These are phyloP conservation scores for Astragalus membranaceus DNA, from an alignment of 306 rosid species.

Conservation along the genomic window DNA sequence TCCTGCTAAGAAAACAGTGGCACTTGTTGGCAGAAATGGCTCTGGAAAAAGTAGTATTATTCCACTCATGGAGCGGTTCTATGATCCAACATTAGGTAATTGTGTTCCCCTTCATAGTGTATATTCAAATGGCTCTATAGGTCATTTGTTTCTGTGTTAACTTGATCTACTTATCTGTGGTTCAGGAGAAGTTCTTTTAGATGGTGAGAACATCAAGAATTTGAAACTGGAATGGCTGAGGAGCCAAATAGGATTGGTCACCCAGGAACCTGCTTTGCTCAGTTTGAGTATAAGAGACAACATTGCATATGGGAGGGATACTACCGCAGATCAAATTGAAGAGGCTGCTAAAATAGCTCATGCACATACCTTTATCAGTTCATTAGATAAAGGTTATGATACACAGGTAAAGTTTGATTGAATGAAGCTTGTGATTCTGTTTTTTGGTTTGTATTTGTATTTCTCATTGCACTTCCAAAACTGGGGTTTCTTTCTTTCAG, in stretches of 20 bases:
- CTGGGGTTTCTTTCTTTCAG: constrained; percentile 45
- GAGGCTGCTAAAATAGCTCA: constrained; percentile 99
- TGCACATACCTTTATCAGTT: constrained; percentile 96
- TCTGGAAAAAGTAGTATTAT: constrained; percentile 99
- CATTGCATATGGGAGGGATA: constrained; percentile 97
- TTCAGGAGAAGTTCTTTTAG: constrained; percentile 99
- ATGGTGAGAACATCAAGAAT: constrained; percentile 95
- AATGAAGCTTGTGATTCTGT: constrained; percentile 2
- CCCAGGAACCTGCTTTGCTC: constrained; percentile 98
- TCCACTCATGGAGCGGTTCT: constrained; percentile 99
- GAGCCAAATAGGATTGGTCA: constrained; percentile 96
- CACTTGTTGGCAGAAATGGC: constrained; percentile 98
- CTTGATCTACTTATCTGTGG: constrained; percentile 29
- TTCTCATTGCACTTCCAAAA: neutral
- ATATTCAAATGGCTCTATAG: neutral
- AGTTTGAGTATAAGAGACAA: constrained; percentile 97
- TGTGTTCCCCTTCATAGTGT: neutral
- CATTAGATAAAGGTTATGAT: constrained; percentile 72
- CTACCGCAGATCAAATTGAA: constrained; percentile 85
- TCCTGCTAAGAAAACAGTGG: constrained; percentile 98
- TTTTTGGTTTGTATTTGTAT: neutral
- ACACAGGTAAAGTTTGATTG: constrained; percentile 69
- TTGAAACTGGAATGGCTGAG: constrained; percentile 90
- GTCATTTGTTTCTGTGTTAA: constrained; percentile 12
- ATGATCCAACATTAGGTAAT: constrained; percentile 95